phyloP scores from a whole-genome alignment of 805 yeast species.

The Priceomyces carsonii region DNA sequence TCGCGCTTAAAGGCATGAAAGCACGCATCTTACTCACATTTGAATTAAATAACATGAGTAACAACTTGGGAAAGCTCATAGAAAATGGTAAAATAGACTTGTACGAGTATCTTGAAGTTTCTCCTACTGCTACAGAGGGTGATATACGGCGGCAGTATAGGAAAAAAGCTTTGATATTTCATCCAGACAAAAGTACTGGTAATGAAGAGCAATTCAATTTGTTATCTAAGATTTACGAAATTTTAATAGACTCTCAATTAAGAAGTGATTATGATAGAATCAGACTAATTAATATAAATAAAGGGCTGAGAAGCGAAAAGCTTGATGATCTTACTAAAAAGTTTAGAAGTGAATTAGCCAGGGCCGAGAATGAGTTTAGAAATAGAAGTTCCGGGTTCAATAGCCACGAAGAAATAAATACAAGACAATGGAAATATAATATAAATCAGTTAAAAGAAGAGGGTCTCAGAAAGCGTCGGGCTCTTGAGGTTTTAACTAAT shows the following conservation, averaged over 20 bases:
- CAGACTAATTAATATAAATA: slow-evolving; percentile 14
- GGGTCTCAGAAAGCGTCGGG: slow-evolving; percentile 24
- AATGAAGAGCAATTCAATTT: slow-evolving; percentile 33
- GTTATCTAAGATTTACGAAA: slow-evolving; percentile 30
- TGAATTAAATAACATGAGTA: slow-evolving; percentile 11
- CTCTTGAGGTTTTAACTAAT: slow-evolving; percentile 18
- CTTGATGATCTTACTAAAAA: slow-evolving; percentile 21
- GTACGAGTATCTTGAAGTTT: slow-evolving; percentile 25
- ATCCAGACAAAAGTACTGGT: slow-evolving; percentile 41
- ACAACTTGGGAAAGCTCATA: slow-evolving; percentile 12
- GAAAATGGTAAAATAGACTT: slow-evolving; percentile 27
- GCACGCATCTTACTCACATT: too few relatives aligned
- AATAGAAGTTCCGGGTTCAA: slow-evolving; percentile 9
- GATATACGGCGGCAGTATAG: slow-evolving; percentile 34
- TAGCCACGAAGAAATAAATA: slow-evolving; percentile 2
- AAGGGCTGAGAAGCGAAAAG: slow-evolving; percentile 11
- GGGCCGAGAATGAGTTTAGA: slow-evolving; percentile 21
- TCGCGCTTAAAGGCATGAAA: too few relatives aligned
- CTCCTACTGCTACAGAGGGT: slow-evolving; percentile 18
- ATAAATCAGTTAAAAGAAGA: slow-evolving; percentile 25
- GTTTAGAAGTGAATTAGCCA: slow-evolving; percentile 30
- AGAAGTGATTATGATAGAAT: slow-evolving; percentile 32
- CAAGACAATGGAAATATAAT: slow-evolving; percentile 7
- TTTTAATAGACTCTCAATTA: slow-evolving; percentile 25
- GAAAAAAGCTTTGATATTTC: slow-evolving; percentile 34